Conservation (phyloP, 2,329 filamentous ascomycete species). For the Exophiala phaeomuriformis region DNA sequence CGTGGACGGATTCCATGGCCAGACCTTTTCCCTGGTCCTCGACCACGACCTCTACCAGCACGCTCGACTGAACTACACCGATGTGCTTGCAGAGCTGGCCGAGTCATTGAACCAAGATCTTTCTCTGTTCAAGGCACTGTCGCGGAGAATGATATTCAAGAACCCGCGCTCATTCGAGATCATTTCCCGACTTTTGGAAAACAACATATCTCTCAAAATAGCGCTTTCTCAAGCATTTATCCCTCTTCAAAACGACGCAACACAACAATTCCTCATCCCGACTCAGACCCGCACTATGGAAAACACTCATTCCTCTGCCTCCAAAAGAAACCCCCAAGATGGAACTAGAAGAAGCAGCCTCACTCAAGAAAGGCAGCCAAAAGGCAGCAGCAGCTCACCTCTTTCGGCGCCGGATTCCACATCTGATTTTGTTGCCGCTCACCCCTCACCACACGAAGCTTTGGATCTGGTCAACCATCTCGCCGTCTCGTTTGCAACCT, state of each 20-base stretch:
- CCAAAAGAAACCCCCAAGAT: too few relatives aligned
- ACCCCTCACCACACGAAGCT: conserved; percentile 2
- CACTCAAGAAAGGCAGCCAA: too few relatives aligned
- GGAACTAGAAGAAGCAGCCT: too few relatives aligned
- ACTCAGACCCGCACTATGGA: too few relatives aligned
- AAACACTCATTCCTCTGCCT: too few relatives aligned
- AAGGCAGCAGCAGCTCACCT: too few relatives aligned
- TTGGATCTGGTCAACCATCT: conserved; percentile 17
- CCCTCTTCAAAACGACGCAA: not conserved
- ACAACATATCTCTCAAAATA: conserved; percentile 4
- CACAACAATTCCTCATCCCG: too few relatives aligned
- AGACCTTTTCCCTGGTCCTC: not conserved
- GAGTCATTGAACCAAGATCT: conserved; percentile 8
- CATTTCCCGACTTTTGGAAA: conserved; percentile 27
- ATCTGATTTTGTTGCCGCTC: not conserved
- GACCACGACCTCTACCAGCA: not conserved
- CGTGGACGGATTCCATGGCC: not conserved
- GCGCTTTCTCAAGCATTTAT: conserved; percentile 1
- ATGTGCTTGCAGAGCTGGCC: conserved; percentile 2
- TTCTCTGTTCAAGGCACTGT: conserved; percentile 4
- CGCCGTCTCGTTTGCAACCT: conserved; percentile 19
- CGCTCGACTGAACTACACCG: not conserved
- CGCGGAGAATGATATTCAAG: conserved; percentile 27
- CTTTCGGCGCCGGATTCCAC: too few relatives aligned
- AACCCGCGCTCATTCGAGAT: conserved; percentile 24